Evolutionary conservation across 2,329 filamentous ascomycete genomes (phyloP), one percentile per base, ranked within the genome.

Genomic region (Paraphoma chrysanthemicola): DNA sequence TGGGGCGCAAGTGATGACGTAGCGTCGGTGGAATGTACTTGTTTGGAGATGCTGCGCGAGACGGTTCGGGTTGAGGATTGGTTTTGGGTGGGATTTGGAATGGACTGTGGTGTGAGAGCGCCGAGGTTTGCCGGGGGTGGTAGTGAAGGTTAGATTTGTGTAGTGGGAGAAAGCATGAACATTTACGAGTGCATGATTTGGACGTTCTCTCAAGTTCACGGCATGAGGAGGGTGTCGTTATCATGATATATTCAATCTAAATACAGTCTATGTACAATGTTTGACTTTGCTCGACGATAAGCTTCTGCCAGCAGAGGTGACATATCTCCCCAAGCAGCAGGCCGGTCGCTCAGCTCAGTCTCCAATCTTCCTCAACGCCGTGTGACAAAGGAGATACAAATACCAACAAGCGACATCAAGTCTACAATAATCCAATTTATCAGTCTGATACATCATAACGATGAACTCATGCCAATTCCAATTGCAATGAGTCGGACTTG

Each of bases 401-500:
- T 46, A 48, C 52, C 51, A 60, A 55, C 52, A 44, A 23, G 48
- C 51, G 43, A 36, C 29, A 44, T 17, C 48, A n/a, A 23, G 30
- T 48, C 45, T 42, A 48, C 41, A 44, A 46, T 44, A n/a, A 53
- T 45, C 48, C 50, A 52, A 30, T 45, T 60, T 48, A 68, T 66
- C 61, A 66, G 62, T 66, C 59, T 67, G 51, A 53, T 53, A 57
- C 49, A 64, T 64, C 62, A 59, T 60, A 14, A 56, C 45, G 47
- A 57, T 43, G 56, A 44, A 61, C 66, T 68, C 65, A 68, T 68
- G 64, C 65, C 62, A 61, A 64, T 60, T 56, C 53, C 48, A 58
- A 28, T 65, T 68, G 65, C 63, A 60, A 65, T 67, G 67, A 68
- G 65, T 61, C 43, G 62, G 60, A 66, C 63, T 44, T 23, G 38